Evolutionary conservation across 2,329 filamentous ascomycete species (phyloP).

Genomic region (Ascomycota sp.): DNA sequence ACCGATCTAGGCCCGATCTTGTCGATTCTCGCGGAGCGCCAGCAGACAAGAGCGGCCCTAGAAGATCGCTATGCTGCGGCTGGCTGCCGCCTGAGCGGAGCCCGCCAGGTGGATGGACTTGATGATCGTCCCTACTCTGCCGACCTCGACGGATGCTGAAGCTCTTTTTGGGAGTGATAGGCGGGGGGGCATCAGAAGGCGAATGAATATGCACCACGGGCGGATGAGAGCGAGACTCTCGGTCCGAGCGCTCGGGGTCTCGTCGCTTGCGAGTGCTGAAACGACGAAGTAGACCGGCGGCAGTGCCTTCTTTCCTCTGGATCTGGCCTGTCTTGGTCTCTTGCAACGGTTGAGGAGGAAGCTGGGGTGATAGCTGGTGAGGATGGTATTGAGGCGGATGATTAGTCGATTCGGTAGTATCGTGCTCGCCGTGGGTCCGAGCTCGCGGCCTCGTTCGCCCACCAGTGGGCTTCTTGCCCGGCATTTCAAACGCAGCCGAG

Average conservation of each 20-base stretch:
- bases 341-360: conserved; percentile 19
- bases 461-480: conserved; percentile 68
- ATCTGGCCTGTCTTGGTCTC: conserved; percentile 37
- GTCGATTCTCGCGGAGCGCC: conserved; percentile 32
- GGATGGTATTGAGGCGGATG: conserved; percentile 2
- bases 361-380: conserved; percentile 1
- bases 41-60: conserved; percentile 47
- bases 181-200: conserved; percentile 35
- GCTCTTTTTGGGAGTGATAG: conserved; percentile 52
- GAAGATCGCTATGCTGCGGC: conserved; percentile 53
- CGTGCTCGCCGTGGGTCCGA: conserved; percentile 85
- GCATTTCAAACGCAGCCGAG: conserved; percentile 60
- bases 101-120: conserved; percentile 18
- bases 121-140: conserved; percentile 27
- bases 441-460: conserved; percentile 66
- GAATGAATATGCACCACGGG: conserved; percentile 58
- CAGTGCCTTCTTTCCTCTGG: conserved; percentile 66
- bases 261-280: conserved; percentile 71
- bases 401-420: conserved; percentile 40
- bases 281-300: conserved; percentile 60
- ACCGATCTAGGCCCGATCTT: conserved; percentile 52
- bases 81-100: conserved; percentile 35
- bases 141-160: conserved; percentile 54
- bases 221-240: conserved; percentile 40
- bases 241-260: conserved; percentile 40